Base-by-base conservation (phyloP, 495 filamentous ascomycete genomes). In the Lasiosphaeria ovina region DNA sequence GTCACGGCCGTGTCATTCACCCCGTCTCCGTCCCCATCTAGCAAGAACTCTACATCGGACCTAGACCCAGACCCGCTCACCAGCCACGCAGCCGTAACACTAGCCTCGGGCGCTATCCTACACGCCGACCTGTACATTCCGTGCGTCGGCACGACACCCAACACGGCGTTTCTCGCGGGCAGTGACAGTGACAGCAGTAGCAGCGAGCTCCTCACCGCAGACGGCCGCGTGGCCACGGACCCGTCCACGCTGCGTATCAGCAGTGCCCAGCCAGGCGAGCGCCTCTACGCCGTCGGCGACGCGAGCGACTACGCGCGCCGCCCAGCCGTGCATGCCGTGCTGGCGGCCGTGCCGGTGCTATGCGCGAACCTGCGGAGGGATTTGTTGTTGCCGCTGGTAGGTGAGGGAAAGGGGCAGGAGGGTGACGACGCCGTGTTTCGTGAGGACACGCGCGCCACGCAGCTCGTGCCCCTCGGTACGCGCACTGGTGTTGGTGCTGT, bases 401-500 rank as follows among this genome's bases (percentile, higher is more conserved):
- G 38, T 4, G 64, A 54, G 0, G 62, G 66, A 1, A 71, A 64
- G 31, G 50, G 70, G 10, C 34, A 40, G 24, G 56, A 59, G 0
- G 69, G 62, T 2, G 60, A 57, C 51, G 73, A 72, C 17, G 48
- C 63, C 12, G 16, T 56, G 17, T 73, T 66, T 45, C 60, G 65
- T 32, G 72, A 81, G 54, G 80, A 82, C 61, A 75, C 54, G 6
- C 65, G 73, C 10, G 74, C 78, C 70, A 80, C 73, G 58, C 81
- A 83, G 64, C 54, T 81, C 9, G 82, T 85, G 6, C 81, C 83
- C 10, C 70, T 86, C 35, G 83, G 83, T 1, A 70, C 62, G 59
- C 67, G 66, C 32, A 72, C 71, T 32, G 83, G 81, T 0, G 82
- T 88, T 38, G 85, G 85, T 3, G 80, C 81, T 2, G 75, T 77